Percentiles rank a stretch among this genome's conserved stretches.
phyloP scores from a whole-genome alignment of 129 eudicot genomes.

The Centaurea solstitialis region DNA sequence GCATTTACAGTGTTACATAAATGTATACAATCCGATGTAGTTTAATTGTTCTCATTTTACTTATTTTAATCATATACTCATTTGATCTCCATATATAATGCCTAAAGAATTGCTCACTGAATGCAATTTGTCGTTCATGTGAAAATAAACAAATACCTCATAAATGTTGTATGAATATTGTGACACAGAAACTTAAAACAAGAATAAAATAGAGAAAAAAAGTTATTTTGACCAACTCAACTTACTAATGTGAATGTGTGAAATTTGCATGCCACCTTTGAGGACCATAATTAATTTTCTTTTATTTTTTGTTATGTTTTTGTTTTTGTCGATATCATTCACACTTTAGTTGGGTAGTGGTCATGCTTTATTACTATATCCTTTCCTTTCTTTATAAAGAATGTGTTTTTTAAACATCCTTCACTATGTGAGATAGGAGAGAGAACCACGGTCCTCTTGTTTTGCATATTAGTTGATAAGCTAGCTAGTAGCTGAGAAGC shows the following conservation, averaged over 20 bases:
- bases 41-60: too few relatives aligned
- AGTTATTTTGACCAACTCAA: background rate
- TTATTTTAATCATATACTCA: too few relatives aligned
- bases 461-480: too few relatives aligned
- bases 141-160: background rate
- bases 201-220: background rate
- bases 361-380: too few relatives aligned
- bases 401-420: too few relatives aligned
- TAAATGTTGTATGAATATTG: background rate
- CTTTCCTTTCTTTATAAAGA: too few relatives aligned
- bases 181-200: background rate
- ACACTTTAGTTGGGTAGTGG: background rate
- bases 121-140: background rate
- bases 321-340: background rate
- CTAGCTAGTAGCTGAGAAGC: too few relatives aligned
- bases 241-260: slow-evolving; percentile 10
- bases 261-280: slow-evolving; percentile 2
- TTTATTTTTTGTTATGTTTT: background rate
- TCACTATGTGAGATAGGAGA: too few relatives aligned
- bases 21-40: too few relatives aligned
- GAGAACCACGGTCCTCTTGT: too few relatives aligned
- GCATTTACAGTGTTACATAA: too few relatives aligned
- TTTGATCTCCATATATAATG: too few relatives aligned
- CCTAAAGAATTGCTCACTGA: background rate
- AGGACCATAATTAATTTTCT: background rate